phyloP scores from a whole-genome alignment of 176 grass and related monocot species.

The Bonia amplexicaulis region DNA sequence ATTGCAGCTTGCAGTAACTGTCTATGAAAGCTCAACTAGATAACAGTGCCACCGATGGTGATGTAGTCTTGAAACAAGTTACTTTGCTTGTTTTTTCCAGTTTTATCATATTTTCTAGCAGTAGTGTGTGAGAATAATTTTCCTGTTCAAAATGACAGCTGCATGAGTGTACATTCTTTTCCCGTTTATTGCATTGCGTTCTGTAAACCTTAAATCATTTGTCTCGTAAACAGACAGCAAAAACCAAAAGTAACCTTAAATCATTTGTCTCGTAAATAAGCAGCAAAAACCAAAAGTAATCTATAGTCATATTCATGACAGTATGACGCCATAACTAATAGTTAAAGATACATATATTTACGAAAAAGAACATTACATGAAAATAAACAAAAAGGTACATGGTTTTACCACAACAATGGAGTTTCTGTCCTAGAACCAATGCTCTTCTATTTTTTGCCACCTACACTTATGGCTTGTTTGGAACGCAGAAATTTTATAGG shows the following conservation, averaged over 20 bases:
- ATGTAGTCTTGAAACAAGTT: neutral
- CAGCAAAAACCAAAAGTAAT: neutral
- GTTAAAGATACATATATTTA: neutral
- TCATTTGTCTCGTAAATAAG: neutral
- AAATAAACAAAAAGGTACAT: neutral
- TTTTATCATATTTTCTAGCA: neutral
- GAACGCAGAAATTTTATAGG: neutral
- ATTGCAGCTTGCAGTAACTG: neutral
- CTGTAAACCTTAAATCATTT: neutral
- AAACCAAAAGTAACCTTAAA: neutral
- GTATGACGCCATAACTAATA: neutral
- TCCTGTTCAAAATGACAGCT: neutral
- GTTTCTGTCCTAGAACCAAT: neutral
- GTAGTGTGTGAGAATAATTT: neutral
- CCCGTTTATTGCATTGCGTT: neutral
- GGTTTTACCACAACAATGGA: no score
- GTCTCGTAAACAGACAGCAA: neutral
- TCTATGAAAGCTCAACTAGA: constrained; percentile 8
- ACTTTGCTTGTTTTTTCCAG: neutral
- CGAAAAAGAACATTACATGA: neutral
- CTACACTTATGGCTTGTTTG: neutral
- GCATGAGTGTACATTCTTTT: neutral
- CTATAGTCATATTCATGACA: neutral
- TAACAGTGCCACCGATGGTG: neutral
- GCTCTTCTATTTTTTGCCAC: neutral